Evolutionary conservation across 345 rosid species (phyloP).

Genomic region (Bruguiera gymnorhiza): DNA sequence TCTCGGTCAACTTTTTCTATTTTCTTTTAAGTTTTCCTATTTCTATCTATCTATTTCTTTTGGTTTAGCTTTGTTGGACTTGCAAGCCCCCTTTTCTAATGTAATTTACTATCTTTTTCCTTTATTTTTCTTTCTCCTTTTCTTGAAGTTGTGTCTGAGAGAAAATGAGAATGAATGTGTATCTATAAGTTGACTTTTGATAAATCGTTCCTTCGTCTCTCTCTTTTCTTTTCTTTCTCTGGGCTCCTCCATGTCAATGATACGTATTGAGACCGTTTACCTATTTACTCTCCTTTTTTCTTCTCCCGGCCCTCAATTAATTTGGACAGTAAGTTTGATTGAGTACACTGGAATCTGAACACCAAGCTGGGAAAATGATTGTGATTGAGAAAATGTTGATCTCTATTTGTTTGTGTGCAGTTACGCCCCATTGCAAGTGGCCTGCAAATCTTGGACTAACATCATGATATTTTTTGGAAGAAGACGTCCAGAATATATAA

Average conservation of each 20-base stretch:
- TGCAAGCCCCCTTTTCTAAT: neutral
- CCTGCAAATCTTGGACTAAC: constrained; percentile 3
- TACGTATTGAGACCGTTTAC: no score
- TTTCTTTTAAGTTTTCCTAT: neutral
- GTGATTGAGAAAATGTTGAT: neutral
- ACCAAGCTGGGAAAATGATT: neutral
- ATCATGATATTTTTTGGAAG: neutral
- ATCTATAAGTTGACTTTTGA: constrained; percentile 4
- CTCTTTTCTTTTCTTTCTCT: neutral
- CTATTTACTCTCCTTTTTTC: no score
- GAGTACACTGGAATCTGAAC: no score
- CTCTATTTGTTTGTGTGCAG: neutral
- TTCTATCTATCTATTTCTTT: neutral
- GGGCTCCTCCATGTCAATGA: no score
- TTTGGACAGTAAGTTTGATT: no score
- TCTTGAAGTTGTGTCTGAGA: no score
- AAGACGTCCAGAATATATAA: neutral
- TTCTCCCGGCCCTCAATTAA: no score
- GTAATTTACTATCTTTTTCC: constrained; percentile 10
- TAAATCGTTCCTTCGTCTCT: neutral
- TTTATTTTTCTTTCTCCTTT: neutral
- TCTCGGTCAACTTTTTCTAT: neutral
- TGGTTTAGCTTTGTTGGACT: no score
- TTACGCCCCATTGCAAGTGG: neutral
- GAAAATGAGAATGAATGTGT: neutral